Conservation (phyloP, 148 eudicot species). For the Rhododendron henanense region DNA sequence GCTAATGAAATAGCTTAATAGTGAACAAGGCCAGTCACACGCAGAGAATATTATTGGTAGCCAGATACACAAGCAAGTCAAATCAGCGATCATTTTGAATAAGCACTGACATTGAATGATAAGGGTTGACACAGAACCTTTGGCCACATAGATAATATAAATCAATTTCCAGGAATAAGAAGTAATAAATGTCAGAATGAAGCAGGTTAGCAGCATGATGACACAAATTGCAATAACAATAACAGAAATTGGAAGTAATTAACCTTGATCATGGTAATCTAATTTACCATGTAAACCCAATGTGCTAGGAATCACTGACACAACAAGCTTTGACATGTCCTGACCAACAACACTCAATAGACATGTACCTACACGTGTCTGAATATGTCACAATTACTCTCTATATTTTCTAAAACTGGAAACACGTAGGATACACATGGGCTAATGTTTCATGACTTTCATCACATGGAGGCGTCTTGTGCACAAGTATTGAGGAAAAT, state of each 20-base stretch:
- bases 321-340: background rate
- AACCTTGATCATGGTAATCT: background rate
- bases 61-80: background rate
- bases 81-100: background rate
- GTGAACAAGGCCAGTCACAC: background rate
- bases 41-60: background rate
- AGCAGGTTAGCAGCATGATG: background rate
- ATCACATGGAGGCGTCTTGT: background rate
- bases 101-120: background rate
- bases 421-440: background rate
- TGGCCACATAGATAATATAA: background rate
- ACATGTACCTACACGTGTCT: background rate
- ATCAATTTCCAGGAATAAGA: background rate
- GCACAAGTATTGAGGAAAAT: background rate
- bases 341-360: background rate
- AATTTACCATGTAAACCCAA: background rate
- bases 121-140: background rate
- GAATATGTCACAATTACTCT: background rate
- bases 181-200: background rate
- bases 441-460: background rate
- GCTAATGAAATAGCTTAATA: background rate
- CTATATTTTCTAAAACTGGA: background rate
- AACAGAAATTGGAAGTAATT: background rate
- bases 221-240: background rate
- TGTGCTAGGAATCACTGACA: background rate